Evolutionary conservation across 805 yeast genomes (phyloP).

Genomic region (Monosporozyma unispora): DNA sequence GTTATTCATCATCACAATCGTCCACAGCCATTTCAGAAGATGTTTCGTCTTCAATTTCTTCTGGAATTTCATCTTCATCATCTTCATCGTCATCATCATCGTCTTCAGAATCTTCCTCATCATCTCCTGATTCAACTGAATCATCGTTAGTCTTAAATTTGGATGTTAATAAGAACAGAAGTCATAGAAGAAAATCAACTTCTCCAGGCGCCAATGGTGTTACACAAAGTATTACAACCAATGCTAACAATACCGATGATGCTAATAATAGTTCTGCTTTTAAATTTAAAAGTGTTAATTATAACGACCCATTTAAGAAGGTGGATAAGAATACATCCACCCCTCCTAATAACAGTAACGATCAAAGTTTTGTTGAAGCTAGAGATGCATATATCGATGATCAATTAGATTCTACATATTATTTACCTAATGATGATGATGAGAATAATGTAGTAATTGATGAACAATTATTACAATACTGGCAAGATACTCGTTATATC

Average conservation of each 20-base stretch:
- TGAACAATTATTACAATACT: conserved; percentile 18
- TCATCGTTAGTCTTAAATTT: neutral
- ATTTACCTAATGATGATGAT: conserved; percentile 4
- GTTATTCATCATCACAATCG: neutral
- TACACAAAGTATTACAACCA: neutral
- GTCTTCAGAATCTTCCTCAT: neutral
- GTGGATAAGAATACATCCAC: neutral
- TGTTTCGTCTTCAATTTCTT: neutral
- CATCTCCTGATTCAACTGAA: neutral
- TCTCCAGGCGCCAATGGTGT: neutral
- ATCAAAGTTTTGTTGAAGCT: neutral
- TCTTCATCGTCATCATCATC: neutral
- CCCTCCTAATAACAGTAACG: neutral
- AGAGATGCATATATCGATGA: conserved; percentile 1
- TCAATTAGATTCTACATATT: conserved; percentile 5
- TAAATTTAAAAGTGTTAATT: neutral
- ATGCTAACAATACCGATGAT: neutral
- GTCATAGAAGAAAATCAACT: neutral
- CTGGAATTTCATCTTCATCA: neutral
- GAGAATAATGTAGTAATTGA: conserved; percentile 13
- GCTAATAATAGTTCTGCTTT: neutral
- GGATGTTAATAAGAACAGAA: neutral
- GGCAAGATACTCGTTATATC: conserved; percentile 20
- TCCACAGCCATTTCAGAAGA: neutral
- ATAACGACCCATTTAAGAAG: neutral